A percentile compares a stretch with the other conserved stretches of the same genome.
These are phyloP conservation scores for Prunella vulgaris DNA, from an alignment of 257 asterid genomes.

Conservation along the genomic window DNA sequence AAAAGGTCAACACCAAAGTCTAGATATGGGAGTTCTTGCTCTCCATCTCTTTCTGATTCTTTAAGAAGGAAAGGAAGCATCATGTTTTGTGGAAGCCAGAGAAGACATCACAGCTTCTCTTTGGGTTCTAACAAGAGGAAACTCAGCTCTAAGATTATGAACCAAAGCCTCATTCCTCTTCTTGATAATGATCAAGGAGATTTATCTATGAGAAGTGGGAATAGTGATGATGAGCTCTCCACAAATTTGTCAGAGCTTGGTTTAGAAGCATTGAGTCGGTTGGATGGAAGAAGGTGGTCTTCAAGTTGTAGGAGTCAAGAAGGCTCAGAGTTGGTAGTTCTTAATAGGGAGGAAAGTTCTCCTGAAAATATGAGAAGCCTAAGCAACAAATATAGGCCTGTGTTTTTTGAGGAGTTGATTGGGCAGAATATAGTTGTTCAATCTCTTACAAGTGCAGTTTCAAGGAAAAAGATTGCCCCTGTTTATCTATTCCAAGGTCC, in stretches of 20 bases:
- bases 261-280: constrained; percentile 74
- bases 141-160: constrained; percentile 35
- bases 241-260: constrained; percentile 73
- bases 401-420: constrained; percentile 76
- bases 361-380: constrained; percentile 67
- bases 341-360: constrained; percentile 51
- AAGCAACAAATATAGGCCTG: constrained; percentile 81
- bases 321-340: constrained; percentile 50
- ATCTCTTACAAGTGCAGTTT: constrained; percentile 60
- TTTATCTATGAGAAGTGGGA: constrained; percentile 56
- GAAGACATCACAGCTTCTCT: constrained; percentile 48
- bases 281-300: constrained; percentile 90
- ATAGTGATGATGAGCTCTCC: constrained; percentile 71
- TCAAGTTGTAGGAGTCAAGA: constrained; percentile 81
- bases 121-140: constrained; percentile 48
- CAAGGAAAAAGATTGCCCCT: constrained; percentile 68
- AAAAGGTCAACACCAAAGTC: constrained; percentile 89
- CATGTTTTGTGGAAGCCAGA: constrained; percentile 63
- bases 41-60: constrained; percentile 90
- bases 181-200: constrained; percentile 40
- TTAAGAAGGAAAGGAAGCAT: constrained; percentile 78
- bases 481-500: constrained; percentile 96
- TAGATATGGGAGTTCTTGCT: constrained; percentile 63
- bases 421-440: constrained; percentile 86
- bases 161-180: constrained; percentile 67